phyloP scores from a whole-genome alignment of 75 land plant genomes.

The Ceratopteris richardii region DNA sequence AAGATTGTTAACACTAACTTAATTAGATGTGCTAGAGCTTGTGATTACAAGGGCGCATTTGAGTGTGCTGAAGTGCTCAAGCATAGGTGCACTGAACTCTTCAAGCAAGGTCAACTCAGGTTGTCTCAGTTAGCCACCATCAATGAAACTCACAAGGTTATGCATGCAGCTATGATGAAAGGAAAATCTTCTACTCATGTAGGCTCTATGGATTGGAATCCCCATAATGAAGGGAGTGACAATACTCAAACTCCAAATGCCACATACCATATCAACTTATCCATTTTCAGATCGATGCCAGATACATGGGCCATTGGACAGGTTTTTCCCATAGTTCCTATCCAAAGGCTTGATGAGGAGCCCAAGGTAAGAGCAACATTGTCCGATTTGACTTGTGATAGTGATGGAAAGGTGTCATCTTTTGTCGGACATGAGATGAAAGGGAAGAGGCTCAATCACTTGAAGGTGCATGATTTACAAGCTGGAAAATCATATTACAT shows the following conservation, averaged over 20 bases:
- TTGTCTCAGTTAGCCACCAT: constrained; percentile 56
- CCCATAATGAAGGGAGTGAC: neutral
- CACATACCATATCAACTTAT: constrained; percentile 69
- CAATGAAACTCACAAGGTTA: constrained; percentile 39
- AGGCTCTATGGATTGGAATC: no score
- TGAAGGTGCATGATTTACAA: neutral
- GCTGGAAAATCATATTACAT: constrained; percentile 55
- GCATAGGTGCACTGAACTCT: no score
- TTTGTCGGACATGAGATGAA: constrained; percentile 52
- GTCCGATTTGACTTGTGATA: constrained; percentile 93
- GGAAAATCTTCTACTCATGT: no score
- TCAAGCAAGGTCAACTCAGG: no score
- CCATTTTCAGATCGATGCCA: constrained; percentile 81
- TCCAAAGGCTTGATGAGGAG: constrained; percentile 64
- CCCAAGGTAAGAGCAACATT: constrained; percentile 52
- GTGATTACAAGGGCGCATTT: constrained; percentile 30
- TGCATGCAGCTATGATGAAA: no score
- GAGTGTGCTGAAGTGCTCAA: constrained; percentile 43
- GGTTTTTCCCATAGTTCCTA: constrained; percentile 80
- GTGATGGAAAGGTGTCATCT: constrained; percentile 77
- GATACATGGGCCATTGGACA: constrained; percentile 81
- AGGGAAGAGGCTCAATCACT: constrained; percentile 40
- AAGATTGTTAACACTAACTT: no score
- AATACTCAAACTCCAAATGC: constrained; percentile 16
- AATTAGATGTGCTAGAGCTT: constrained; percentile 27